Evolutionary conservation across 768 basidiomycete genomes (phyloP), one percentile per base, ranked within the genome.

Genomic region (Termitomyces sp.): DNA sequence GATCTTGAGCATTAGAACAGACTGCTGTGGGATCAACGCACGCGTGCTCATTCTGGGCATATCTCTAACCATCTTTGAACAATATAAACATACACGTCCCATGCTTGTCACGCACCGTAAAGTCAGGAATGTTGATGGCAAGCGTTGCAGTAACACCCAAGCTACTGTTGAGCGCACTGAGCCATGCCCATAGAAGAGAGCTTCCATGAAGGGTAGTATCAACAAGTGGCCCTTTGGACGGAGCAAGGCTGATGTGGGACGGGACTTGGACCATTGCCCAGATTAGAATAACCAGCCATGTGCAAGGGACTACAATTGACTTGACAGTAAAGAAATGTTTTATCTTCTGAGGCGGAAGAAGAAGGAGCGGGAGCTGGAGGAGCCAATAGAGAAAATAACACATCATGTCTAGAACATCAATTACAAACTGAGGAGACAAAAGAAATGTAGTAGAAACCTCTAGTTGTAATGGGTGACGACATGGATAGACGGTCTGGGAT

Each of bases 91-190:
- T 5, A 5, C 14, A 16, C 14, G 38, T 38, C 38, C 38, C 13
- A 38, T 16, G 38, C 1, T 16, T 38, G 20, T 46, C 12, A 61
- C 70, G 44, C 57, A 73, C 70, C 41, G 92, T 92, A 67, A 95
- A 93, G 71, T 95, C 93, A 1, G 92, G 88, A 59, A 93, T 91
- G 66, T 93, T 93, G 63, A 90, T 86, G 0, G 86, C 79, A 13
- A 90, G 73, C 8, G 87, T 89, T 4, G 86, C 74, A 70, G 87
- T 94, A 61, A 83, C 82, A 0, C 90, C 91, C 20, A 95, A 72
- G 2, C 87, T 87, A 55, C 87, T 85, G 68, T 93, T 95, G 60
- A 96, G 66, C 0, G 86, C 84, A 54, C 79, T 79, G 50, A 96
- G 72, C 89, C 89, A 94, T 3, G 83, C 88, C 87, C 90, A 92